phyloP scores from a whole-genome alignment of 2,329 filamentous ascomycete species.

The Chalaropsis thielavioides region DNA sequence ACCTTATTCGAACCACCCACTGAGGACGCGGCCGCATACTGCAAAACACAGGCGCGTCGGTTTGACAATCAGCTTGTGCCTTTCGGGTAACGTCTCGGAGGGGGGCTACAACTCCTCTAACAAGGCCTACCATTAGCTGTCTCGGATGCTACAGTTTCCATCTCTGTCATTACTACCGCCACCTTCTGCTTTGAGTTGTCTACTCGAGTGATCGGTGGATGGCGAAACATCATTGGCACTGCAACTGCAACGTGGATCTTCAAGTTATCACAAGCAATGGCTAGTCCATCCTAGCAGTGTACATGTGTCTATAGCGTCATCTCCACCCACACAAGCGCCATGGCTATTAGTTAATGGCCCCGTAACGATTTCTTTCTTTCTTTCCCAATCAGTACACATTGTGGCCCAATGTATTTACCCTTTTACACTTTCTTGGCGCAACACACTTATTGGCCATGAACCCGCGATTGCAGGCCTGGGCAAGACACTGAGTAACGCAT shows the following conservation, averaged over 20 bases:
- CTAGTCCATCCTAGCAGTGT: not conserved
- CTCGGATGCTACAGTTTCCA: not conserved
- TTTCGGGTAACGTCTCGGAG: not conserved
- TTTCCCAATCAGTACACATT: not conserved
- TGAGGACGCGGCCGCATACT: not conserved
- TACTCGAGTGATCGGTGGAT: not conserved
- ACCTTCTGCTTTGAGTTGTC: not conserved
- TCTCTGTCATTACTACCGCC: not conserved
- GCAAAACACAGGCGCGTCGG: not conserved
- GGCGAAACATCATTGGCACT: slow-evolving; percentile 2
- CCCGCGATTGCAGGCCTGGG: not conserved
- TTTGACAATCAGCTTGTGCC: slow-evolving; percentile 2
- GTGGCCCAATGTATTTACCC: not conserved
- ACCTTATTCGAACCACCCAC: slow-evolving; percentile 1
- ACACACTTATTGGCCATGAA: not conserved
- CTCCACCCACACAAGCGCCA: not conserved
- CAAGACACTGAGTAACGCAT: slow-evolving; percentile 1
- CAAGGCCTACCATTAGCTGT: not conserved
- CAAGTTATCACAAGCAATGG: not conserved
- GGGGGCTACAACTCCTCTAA: not conserved
- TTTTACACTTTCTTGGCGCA: not conserved
- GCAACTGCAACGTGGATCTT: not conserved
- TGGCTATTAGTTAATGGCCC: not conserved
- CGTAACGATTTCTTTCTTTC: not conserved
- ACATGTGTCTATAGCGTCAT: not conserved